These are phyloP conservation scores for Termitomyces sp. DNA, from an alignment of 768 basidiomycete species.

Conservation along the genomic window DNA sequence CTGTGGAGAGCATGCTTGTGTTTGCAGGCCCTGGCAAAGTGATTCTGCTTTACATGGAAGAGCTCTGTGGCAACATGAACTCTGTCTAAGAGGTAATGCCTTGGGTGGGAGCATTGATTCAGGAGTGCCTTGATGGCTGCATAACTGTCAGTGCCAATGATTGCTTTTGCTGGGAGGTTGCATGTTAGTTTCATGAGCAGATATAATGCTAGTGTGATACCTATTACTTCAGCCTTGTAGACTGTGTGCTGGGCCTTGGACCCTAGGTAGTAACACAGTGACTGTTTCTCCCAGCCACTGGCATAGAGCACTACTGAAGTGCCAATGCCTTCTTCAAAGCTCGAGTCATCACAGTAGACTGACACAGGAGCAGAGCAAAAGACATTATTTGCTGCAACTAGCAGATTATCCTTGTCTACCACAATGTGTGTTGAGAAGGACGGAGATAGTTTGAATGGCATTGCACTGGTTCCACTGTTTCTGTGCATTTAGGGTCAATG, in stretches of 20 bases:
- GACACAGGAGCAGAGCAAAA: not conserved
- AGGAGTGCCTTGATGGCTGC: too few species aligned
- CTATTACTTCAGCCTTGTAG: too few species aligned
- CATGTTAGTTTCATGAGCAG: conserved; percentile 11
- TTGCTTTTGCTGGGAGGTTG: not conserved
- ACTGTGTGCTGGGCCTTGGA: too few species aligned
- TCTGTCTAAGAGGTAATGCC: conserved; percentile 6
- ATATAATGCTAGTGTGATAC: too few species aligned
- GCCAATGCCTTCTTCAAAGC: too few species aligned
- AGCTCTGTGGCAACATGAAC: not conserved
- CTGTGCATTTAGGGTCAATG: not conserved
- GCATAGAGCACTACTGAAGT: conserved; percentile 1
- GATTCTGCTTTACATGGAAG: conserved; percentile 1
- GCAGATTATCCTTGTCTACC: too few species aligned
- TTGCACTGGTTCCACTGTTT: not conserved
- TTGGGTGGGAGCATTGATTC: too few species aligned
- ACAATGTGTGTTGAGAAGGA: too few species aligned
- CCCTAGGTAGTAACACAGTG: not conserved
- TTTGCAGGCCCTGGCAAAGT: not conserved
- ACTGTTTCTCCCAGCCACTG: not conserved
- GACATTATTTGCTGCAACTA: not conserved
- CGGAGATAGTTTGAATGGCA: not conserved
- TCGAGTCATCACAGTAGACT: conserved; percentile 6
- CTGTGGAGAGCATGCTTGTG: not conserved
- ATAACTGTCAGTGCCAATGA: too few species aligned